phyloP scores from a whole-genome alignment of 352 stramenopile species.

The Globisporangium iwayamae region DNA sequence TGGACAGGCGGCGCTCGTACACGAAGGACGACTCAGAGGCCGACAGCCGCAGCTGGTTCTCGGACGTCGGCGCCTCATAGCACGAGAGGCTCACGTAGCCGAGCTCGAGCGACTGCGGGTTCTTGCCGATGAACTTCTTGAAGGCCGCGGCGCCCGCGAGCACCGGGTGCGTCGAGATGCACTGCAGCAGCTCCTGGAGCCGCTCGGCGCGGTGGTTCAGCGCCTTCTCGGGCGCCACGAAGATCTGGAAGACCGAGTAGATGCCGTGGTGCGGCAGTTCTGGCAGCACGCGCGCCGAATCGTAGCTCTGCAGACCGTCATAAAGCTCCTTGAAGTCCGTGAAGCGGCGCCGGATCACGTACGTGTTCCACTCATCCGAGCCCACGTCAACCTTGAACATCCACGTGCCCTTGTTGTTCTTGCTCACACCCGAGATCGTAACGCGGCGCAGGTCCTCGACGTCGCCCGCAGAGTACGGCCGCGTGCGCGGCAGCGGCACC shows the following conservation, averaged over 20 bases:
- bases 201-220: constrained; percentile 45
- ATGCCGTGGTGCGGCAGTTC: constrained; percentile 61
- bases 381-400: constrained; percentile 75
- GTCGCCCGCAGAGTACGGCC: constrained; percentile 54
- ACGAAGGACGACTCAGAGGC: constrained; percentile 16
- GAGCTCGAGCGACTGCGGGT: constrained; percentile 55
- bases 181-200: constrained; percentile 56
- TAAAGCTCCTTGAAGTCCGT: constrained; percentile 72
- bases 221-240: constrained; percentile 55
- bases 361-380: constrained; percentile 48
- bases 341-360: constrained; percentile 70
- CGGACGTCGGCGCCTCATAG: constrained; percentile 57
- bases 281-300: constrained; percentile 22
- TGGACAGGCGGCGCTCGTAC: constrained; percentile 17
- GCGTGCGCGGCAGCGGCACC: constrained; percentile 23
- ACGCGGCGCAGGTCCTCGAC: constrained; percentile 45
- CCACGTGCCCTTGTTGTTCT: constrained; percentile 67
- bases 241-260: constrained; percentile 64
- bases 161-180: constrained; percentile 50
- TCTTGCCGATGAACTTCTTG: constrained; percentile 65
- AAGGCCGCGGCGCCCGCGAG: constrained; percentile 41
- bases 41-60: constrained; percentile 26
- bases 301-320: constrained; percentile 44
- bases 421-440: constrained; percentile 59
- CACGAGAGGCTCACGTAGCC: constrained; percentile 70